phyloP scores from a whole-genome alignment of 2,329 filamentous ascomycete genomes.

The Furcasterigmium furcatum region DNA sequence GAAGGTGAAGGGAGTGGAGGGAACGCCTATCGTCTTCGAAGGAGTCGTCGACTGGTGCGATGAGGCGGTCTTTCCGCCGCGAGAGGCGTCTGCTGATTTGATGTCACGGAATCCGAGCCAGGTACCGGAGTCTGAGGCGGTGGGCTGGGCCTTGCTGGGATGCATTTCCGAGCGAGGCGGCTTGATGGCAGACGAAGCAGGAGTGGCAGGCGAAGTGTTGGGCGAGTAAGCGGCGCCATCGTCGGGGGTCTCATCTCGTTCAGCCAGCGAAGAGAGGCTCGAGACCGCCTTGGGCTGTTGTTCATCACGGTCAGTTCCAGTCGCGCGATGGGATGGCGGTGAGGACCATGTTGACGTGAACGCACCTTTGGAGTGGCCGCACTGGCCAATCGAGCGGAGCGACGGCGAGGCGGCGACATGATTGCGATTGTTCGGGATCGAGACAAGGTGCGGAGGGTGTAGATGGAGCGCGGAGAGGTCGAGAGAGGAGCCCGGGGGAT shows the following conservation, averaged over 20 bases:
- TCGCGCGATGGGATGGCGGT: slow-evolving; percentile 7
- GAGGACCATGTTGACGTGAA: slow-evolving; percentile 8
- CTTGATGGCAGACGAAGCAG: slow-evolving; percentile 63
- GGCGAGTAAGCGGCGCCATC: slow-evolving; percentile 24
- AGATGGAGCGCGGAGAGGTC: background rate
- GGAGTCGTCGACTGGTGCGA: slow-evolving; percentile 59
- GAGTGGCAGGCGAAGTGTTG: slow-evolving; percentile 43
- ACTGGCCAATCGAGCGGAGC: slow-evolving; percentile 39
- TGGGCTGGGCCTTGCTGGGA: slow-evolving; percentile 76
- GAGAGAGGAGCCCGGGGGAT: background rate
- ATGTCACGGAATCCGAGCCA: slow-evolving; percentile 81
- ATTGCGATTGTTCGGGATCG: slow-evolving; percentile 8
- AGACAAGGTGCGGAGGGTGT: background rate
- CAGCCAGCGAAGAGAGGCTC: slow-evolving; percentile 34
- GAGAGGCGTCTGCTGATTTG: slow-evolving; percentile 46
- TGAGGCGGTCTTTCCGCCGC: slow-evolving; percentile 26
- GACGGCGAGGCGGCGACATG: slow-evolving; percentile 40
- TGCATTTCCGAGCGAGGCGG: slow-evolving; percentile 84
- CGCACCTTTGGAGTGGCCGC: slow-evolving; percentile 28
- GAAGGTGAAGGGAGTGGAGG: slow-evolving; percentile 64
- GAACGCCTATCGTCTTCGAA: slow-evolving; percentile 49
- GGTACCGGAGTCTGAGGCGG: slow-evolving; percentile 73
- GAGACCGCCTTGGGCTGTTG: slow-evolving; percentile 21
- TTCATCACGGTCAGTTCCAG: slow-evolving; percentile 1
- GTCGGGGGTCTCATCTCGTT: slow-evolving; percentile 30